Base-by-base conservation (phyloP, 345 rosid species). In the Eucalyptus albens region DNA sequence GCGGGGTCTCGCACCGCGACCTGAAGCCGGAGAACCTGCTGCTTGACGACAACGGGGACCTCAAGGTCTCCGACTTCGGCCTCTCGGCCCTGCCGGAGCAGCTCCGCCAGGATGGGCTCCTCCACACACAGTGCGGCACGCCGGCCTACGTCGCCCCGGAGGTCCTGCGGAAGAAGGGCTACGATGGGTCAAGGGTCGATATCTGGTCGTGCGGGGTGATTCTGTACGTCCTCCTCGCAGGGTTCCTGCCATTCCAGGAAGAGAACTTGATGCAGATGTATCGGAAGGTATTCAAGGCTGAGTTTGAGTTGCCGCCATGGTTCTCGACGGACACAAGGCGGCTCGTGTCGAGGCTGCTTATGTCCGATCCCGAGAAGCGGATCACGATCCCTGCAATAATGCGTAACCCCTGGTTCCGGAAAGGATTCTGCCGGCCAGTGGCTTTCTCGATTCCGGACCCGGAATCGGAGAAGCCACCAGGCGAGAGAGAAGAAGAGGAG, bases 101-200 rank as follows among this genome's bases (percentile, higher is more conserved):
- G 88, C 89, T 94, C 11, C 93, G 94, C 6, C 93, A 94, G 8
- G 99, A 97, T 16, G 99, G 97, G 27, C 94, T 97, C 24, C 92
- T 97, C 8, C 98, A 96, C 67, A 97, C 99, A 12, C 94, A 92
- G 89, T 97, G 99, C 44, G 99, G 98, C 29, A 94, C 97, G 5
- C 98, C 99, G 9, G 97, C 97, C 15, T 97, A 97, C 72, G 98
- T 97, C 65, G 99, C 99, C 7, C 99, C 99, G 59, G 99, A 96
- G 95, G 97, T 97, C 17, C 83, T 97, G 42, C 89, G 98, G 91
- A 96, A 94, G 93, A 97, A 93, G 80, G 99, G 99, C 9, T 97
- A 97, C 92, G 98, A 96, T 89, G 99, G 99, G 62, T 92, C 96
- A 14, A 96, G 86, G 92, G 97, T 96, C 6, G 99, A 95, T 93